Base-by-base conservation (phyloP, 441 rosid species). In the Geranium incanum region DNA sequence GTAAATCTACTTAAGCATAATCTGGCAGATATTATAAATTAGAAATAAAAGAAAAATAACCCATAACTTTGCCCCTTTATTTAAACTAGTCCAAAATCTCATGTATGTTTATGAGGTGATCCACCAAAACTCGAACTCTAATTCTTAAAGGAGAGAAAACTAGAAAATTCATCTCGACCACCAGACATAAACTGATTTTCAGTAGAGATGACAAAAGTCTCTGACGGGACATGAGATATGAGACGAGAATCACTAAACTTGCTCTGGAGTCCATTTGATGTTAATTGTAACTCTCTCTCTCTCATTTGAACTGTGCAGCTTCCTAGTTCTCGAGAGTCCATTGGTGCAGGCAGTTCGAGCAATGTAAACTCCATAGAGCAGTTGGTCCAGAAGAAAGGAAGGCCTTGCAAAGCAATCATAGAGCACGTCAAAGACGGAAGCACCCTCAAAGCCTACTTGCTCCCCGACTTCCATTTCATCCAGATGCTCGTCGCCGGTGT, bases 401-500 rank as follows among this genome's bases (percentile, higher is more conserved):
- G 28, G 19, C 63, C 63, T 0, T 4, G 19, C 63, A 18, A 57
- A n/a, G 63, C 63, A 3, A 57, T 57, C 2, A 21, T 57, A 7
- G 63, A 57, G 16, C 63, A 15, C 6, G 63, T 57, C 1, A 57
- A 57, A 57, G 63, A 57, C 11, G 63, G 63, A 23, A 57, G 23
- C 63, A 57, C 63, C 63, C 16, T 57, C 63, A 57, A 57, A 19
- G 63, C 63, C 63, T 57, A 57, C 8, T 16, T 57, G 63, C 63
- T 57, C 16, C 63, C 63, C 8, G 19, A 19, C 23, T 57, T 15
- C 23, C 63, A 57, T 4, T 57, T 57, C 28, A 57, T 57, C 23
- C 23, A 16, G 9, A 15, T 57, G 28, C 28, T 57, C 8, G 7
- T 57, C 16, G 63, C 63, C 6, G 63, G 63, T 6, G 21, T 57